Evolutionary conservation across 139 green algal species (phyloP), one percentile per base, ranked within the genome.

Genomic region (Picochlorum sp.): DNA sequence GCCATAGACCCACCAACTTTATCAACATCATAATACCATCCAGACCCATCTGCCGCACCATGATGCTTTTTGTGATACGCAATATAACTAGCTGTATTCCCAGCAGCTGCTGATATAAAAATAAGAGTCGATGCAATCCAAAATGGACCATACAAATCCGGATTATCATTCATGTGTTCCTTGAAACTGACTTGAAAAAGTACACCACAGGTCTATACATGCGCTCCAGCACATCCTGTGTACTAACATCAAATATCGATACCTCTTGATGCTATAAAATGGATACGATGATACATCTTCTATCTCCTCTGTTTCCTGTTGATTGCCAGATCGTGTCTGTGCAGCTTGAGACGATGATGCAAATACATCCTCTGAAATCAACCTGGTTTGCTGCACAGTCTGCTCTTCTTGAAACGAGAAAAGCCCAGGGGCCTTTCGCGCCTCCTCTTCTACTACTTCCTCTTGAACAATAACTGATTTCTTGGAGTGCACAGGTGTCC

Each of bases 41-140:
- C 63, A 6, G 20, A 57, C 13, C n/a, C 16, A 15, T 20, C 8
- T 13, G 34, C 34, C 34, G 1, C 6, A 32, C 62, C 30, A 54
- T 21, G 9, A 24, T 32, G n/a, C 47, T 71, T 70, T 37, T n/a
- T 55, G 30, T 34, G 44, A 61, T 70, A 90, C 13, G 71, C 63
- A 24, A 90, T 70, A 73, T 88, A 94, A 62, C 63, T 65, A 20
- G 76, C 77, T 11, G 80, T 80, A 75, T 92, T 92, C 52, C 84
- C 84, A 8, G 79, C 77, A 18, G 86, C 86, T 6, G 85, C 84
- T 23, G 74, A 85, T 16, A 92, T 68, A 65, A 92, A 91, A n/a
- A 95, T 75, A 38, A 95, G 80, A 14, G 87, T 95, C 58, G 83
- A 89, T 23, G 84, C 81, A 1, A 91, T 71, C 87, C 87, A 95